Conservation (phyloP, 768 basidiomycete species). For the Chalciporus sphaerocephalus region DNA sequence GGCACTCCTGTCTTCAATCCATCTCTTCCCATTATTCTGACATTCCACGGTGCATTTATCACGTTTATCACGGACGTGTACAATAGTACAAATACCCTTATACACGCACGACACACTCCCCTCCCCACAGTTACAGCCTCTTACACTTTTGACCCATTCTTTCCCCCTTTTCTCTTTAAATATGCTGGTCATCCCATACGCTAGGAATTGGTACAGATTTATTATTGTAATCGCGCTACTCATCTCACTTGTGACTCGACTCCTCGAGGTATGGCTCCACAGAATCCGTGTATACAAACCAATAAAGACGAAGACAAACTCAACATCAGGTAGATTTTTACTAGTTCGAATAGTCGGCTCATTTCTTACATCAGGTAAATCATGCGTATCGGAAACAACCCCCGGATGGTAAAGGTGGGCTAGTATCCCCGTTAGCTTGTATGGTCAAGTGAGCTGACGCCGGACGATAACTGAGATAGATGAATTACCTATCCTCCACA, state of each 20-base stretch:
- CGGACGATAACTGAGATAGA: too few species aligned
- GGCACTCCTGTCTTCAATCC: conserved; percentile 1
- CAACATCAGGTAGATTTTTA: too few species aligned
- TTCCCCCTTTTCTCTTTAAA: neutral
- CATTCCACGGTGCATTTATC: conserved; percentile 26
- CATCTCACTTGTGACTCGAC: conserved; percentile 4
- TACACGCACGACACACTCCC: neutral
- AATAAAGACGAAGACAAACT: too few species aligned
- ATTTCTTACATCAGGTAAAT: too few species aligned
- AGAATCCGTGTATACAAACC: too few species aligned
- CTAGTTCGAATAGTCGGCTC: too few species aligned
- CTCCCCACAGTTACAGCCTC: conserved; percentile 3
- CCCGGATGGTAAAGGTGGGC: too few species aligned
- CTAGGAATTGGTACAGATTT: conserved; percentile 20
- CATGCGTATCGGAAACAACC: too few species aligned
- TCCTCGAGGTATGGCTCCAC: too few species aligned
- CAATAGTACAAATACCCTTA: conserved; percentile 7
- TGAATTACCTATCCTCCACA: too few species aligned
- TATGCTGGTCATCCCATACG: conserved; percentile 14
- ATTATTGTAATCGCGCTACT: conserved; percentile 31
- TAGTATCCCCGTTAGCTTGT: too few species aligned
- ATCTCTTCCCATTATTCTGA: neutral
- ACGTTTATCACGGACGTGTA: conserved; percentile 28
- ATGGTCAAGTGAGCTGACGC: too few species aligned
- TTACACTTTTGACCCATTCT: conserved; percentile 10